Base-by-base conservation (phyloP, 2,329 filamentous ascomycete species). In the Venturia aucupariae region DNA sequence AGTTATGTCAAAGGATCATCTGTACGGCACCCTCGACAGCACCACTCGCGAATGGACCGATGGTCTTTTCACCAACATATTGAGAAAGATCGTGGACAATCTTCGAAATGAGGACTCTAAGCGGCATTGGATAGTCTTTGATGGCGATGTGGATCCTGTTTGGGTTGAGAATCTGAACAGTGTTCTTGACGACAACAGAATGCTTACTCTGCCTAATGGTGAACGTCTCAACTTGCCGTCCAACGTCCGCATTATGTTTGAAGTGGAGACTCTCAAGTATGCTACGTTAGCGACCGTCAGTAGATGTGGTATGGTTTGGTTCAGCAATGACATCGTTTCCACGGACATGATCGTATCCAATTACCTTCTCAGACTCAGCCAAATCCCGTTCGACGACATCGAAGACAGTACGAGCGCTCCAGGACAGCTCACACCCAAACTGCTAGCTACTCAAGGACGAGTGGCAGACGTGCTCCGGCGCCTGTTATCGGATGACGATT, bases 221-320 rank as follows among this genome's bases (percentile, higher is more conserved):
- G 94, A 99, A 78, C 93, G 94, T 81, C 87, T 99, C 64, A 97
- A 94, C 73, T 78, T 99, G 54, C 95, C 94, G 4, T 73, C 89
- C 2, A 99, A 99, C 72, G 94, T 99, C 32, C 90, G 95, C 69
- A 96, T 99, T 77, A 97, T 99, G 92, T 99, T 99, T 72, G 94
- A 99, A 79, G 94, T 99, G 42, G 95, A 99, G 78, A 97, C 88
- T 3, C 82, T 99, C 66, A 96, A 95, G 74, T 99, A 99, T 74
- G 94, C 94, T 44, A 99, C 94, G 0, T 84, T 99, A 55, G 94
- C 94, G 64, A 99, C 94, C n/a, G 94, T 99, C 72, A 95, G 90
- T 86, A 92, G 94, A 78, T 99, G 94, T 75, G 94, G 94, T 82
- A 99, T 99, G 94, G 95, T 99, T 17, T 99, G 94, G 94, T 99